Evolutionary conservation across 805 yeast species (phyloP).

Genomic region (Candida loeiensis): DNA sequence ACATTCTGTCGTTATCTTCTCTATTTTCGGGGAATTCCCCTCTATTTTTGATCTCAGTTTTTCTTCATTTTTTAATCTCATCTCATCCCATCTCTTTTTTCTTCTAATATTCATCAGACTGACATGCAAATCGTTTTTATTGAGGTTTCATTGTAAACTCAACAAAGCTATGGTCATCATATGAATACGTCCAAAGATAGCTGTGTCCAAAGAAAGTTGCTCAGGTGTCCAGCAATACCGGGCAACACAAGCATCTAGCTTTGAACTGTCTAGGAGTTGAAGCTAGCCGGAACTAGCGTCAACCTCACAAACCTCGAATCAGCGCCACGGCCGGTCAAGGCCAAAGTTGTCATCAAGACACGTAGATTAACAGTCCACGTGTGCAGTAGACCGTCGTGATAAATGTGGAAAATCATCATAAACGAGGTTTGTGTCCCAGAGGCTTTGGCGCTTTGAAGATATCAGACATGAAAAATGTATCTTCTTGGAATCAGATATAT

Average conservation of each 20-base stretch:
- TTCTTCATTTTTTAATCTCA: background rate
- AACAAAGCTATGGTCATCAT: constrained; percentile 17
- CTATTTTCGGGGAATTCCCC: too few species aligned
- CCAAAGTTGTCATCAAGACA: constrained; percentile 43
- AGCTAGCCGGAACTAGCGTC: background rate
- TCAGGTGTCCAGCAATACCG: constrained; percentile 4
- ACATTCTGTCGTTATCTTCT: too few species aligned
- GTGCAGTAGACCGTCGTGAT: constrained; percentile 54
- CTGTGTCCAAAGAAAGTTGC: constrained; percentile 1
- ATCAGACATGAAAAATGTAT: constrained; percentile 53
- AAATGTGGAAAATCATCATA: constrained; percentile 46
- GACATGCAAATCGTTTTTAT: constrained; percentile 41
- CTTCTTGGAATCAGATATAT: constrained; percentile 89
- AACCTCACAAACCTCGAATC: constrained; percentile 2
- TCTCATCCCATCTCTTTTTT: background rate
- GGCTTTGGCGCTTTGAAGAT: constrained; percentile 15
- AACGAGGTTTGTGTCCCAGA: constrained; percentile 23
- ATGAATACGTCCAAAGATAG: constrained; percentile 1
- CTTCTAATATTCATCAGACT: constrained; percentile 28
- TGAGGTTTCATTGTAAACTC: constrained; percentile 22
- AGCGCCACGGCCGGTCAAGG: constrained; percentile 54
- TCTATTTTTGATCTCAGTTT: background rate
- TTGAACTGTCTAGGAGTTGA: too few species aligned
- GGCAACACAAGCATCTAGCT: background rate
- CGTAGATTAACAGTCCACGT: constrained; percentile 42